Base-by-base conservation (phyloP, 129 eudicot species). In the Tagetes patula region DNA sequence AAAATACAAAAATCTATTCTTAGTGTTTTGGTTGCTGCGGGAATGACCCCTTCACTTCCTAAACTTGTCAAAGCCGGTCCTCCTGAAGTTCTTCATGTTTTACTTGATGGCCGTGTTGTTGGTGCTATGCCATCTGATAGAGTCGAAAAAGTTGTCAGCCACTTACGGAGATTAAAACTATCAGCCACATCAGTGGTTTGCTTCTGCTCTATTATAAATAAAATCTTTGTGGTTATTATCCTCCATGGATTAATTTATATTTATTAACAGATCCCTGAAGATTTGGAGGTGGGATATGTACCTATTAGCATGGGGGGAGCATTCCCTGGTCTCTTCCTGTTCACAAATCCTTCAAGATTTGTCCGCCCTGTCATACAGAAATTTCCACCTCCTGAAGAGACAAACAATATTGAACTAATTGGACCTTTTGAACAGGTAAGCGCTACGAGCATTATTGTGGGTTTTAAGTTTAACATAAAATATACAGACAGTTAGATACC, bases 401-500 rank as follows among this genome's bases (percentile, higher is more conserved):
- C 75, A 40, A 86, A 76, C 36, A 67, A 79, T 50, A 84, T 90
- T 69, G 98, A 94, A 81, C 92, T 84, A 37, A 88, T 90, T 78
- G 98, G 98, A 3, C 97, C 98, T 5, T 88, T 90, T 79, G 98
- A 94, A 79, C 98, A 94, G 93, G 98, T 90, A 60, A 53, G 8
- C 41, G 27, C 2, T 30, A 38, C 13, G 12, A 27, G 33, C 42
- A n/a, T 65, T 56, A 10, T 38, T 2, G 7, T 54, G 34, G 32
- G 61, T 33, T 54, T 54, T 58, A 8, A 58, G n/a, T 54, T 54
- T 58, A 8, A 58, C 40, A 8, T 58, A 58, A 3, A 9, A 7
- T 58, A 30, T 38, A n/a, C 1, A 56, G 37, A 56, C 31, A 56
- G 37, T 1, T n/a, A 3, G 34, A 43, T 43, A 8, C 11, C 8